These are phyloP conservation scores for Phytophthora kernoviae DNA, from an alignment of 352 stramenopile species.

Conservation along the genomic window DNA sequence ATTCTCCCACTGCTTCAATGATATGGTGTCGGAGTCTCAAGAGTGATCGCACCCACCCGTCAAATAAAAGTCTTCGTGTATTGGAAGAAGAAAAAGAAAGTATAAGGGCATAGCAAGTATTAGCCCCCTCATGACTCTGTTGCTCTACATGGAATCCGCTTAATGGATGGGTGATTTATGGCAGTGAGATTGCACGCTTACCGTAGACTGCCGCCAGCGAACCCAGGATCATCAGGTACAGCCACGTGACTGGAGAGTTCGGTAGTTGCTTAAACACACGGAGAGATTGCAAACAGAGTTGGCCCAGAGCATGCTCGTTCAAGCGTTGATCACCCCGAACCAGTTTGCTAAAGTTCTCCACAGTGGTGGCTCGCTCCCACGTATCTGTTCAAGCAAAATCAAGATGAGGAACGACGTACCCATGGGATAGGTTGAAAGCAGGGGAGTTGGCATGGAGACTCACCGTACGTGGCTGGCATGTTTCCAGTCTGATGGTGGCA, in stretches of 20 bases:
- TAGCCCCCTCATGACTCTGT: slow-evolving; percentile 1
- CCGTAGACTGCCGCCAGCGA: slow-evolving; percentile 64
- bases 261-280: slow-evolving; percentile 78
- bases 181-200: too few relatives aligned
- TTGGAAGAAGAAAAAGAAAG: neutral
- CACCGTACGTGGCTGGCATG: slow-evolving; percentile 30
- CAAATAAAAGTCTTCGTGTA: slow-evolving; percentile 55
- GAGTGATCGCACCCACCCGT: slow-evolving; percentile 65
- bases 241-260: slow-evolving; percentile 83
- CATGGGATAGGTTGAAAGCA: neutral
- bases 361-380: slow-evolving; percentile 68
- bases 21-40: slow-evolving; percentile 55
- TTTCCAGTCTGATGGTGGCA: neutral
- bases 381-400: slow-evolving; percentile 43
- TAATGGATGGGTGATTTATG: too few relatives aligned
- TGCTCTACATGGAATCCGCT: too few relatives aligned
- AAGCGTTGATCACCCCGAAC: slow-evolving; percentile 57
- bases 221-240: slow-evolving; percentile 72
- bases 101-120: neutral
- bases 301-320: slow-evolving; percentile 49
- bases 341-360: slow-evolving; percentile 68
- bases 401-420: neutral
- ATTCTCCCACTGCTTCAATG: slow-evolving; percentile 51
- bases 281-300: slow-evolving; percentile 64
- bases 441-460: neutral